These are phyloP conservation scores for Carallia brachiata DNA, from an alignment of 345 rosid species.

Conservation along the genomic window DNA sequence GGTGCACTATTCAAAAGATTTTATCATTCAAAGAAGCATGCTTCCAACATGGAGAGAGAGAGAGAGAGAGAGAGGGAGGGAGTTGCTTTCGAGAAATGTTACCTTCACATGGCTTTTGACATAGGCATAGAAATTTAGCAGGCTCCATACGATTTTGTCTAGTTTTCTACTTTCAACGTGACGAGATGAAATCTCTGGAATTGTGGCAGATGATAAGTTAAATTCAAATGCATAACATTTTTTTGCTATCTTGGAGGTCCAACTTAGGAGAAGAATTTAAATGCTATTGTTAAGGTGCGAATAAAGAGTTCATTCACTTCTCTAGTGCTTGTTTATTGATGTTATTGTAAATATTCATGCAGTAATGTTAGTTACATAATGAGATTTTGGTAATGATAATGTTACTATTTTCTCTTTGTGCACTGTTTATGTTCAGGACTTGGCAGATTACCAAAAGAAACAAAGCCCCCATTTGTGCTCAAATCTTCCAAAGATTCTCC, in stretches of 20 bases:
- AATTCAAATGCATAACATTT: no score
- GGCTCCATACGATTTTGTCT: constrained; percentile 78
- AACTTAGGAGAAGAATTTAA: neutral
- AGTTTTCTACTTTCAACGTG: constrained; percentile 67
- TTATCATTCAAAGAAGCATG: constrained; percentile 16
- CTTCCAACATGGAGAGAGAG: neutral
- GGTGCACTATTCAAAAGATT: constrained; percentile 50
- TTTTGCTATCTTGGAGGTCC: no score
- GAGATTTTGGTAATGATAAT: neutral
- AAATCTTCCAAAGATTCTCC: constrained; percentile 76
- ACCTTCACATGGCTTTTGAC: constrained; percentile 88
- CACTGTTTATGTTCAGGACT: constrained; percentile 7
- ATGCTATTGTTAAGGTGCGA: neutral
- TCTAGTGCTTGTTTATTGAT: neutral
- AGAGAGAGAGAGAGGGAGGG: neutral
- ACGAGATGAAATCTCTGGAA: constrained; percentile 57
- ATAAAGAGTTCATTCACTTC: neutral
- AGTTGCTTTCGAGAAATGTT: neutral
- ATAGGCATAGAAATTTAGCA: constrained; percentile 72
- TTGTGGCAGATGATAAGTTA: no score
- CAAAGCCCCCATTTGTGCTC: constrained; percentile 83
- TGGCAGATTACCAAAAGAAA: constrained; percentile 60
- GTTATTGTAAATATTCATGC: neutral
- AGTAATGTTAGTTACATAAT: neutral
- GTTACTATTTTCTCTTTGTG: neutral